Evolutionary conservation across 2,329 filamentous ascomycete genomes (phyloP).

Genomic region (Colletotrichum orchidophilum): DNA sequence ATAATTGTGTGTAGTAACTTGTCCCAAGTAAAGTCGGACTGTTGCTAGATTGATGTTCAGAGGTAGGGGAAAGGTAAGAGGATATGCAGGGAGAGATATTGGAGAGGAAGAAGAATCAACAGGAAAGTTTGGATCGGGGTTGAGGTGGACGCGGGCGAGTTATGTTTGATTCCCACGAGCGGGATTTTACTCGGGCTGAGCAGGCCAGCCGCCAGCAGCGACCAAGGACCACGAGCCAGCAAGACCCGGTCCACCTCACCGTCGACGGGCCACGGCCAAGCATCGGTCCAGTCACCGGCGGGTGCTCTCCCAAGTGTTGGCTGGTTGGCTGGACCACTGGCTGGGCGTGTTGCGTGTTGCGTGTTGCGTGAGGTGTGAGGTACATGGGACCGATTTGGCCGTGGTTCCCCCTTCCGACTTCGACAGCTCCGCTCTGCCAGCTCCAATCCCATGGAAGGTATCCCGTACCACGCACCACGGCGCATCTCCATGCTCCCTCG

Average conservation of each 20-base stretch:
- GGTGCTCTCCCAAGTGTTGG: background rate
- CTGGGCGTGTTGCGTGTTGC: background rate
- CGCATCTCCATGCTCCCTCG: background rate
- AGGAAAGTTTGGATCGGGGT: slow-evolving; percentile 9
- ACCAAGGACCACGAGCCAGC: background rate
- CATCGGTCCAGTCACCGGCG: background rate
- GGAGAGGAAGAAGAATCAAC: background rate
- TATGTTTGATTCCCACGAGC: slow-evolving; percentile 32
- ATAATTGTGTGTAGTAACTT: slow-evolving; percentile 13
- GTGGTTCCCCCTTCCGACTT: background rate
- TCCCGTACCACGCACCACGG: background rate
- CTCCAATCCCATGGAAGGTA: background rate
- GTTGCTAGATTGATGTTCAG: background rate
- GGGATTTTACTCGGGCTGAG: slow-evolving; percentile 33
- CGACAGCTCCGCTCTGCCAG: slow-evolving; percentile 12
- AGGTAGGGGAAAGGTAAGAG: background rate
- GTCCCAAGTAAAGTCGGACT: background rate
- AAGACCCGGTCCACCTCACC: slow-evolving; percentile 7
- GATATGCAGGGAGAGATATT: background rate
- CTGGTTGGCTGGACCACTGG: background rate
- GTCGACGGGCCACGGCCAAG: background rate
- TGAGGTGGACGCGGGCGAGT: slow-evolving; percentile 23
- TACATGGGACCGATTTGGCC: slow-evolving; percentile 4
- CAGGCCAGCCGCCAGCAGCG: background rate
- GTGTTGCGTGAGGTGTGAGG: background rate